Percentiles rank a stretch among this genome's conserved stretches.
Evolutionary conservation across 2,329 filamentous ascomycete genomes (phyloP).

Genomic region (Curvularia verruculosa): DNA sequence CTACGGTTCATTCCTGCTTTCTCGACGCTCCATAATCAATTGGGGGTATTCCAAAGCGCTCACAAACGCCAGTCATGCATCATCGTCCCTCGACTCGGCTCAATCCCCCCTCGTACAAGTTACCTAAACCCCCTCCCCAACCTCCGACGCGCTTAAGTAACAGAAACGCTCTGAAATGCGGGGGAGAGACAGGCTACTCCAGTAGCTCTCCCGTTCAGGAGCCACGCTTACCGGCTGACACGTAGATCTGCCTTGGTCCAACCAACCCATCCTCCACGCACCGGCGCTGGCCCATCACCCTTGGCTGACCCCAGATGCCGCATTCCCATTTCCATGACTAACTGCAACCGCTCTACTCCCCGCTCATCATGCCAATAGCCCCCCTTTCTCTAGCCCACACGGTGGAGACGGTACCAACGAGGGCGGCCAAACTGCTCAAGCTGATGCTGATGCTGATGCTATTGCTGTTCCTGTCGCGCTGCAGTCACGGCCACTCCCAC

Average conservation of each 20-base stretch:
- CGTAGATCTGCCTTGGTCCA: constrained; percentile 28
- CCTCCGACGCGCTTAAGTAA: constrained; percentile 38
- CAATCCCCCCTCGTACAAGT: constrained; percentile 18
- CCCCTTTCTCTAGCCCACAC: constrained; percentile 27
- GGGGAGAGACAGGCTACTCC: constrained; percentile 41
- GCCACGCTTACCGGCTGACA: constrained; percentile 29
- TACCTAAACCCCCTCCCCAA: constrained; percentile 20
- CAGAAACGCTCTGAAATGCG: constrained; percentile 46
- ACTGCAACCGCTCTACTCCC: constrained; percentile 25
- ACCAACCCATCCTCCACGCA: constrained; percentile 28
- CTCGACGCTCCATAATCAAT: constrained; percentile 34
- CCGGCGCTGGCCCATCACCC: constrained; percentile 25
- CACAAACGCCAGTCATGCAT: constrained; percentile 46
- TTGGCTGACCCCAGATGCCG: constrained; percentile 30
- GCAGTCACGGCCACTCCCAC: too few species aligned
- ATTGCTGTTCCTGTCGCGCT: neutral
- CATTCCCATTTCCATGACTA: constrained; percentile 46
- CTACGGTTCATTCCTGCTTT: constrained; percentile 18
- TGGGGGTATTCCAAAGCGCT: constrained; percentile 44
- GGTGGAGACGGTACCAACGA: constrained; percentile 43
- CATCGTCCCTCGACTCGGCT: constrained; percentile 13
- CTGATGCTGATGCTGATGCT: neutral
- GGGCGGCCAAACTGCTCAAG: constrained; percentile 31
- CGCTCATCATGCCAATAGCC: constrained; percentile 26
- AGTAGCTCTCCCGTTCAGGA: constrained; percentile 39